Evolutionary conservation across 2,329 filamentous ascomycete genomes (phyloP), one percentile per base, ranked within the genome.

Genomic region (Fusarium albosuccineum): DNA sequence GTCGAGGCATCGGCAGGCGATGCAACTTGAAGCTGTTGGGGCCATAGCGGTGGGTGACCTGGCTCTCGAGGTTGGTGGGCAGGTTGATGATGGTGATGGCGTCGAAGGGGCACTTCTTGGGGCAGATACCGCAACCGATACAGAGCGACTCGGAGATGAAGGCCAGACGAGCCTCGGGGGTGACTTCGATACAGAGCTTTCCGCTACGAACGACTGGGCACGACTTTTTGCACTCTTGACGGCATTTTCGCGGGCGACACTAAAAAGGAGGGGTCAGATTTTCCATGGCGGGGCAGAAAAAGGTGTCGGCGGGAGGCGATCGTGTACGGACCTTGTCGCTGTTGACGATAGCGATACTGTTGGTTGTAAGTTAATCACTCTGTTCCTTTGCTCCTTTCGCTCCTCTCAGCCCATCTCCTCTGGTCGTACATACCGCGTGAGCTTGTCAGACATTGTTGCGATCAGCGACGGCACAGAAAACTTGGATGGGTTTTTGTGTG

Each of bases 11-110:
- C 60, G 97, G 96, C 76, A 98, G 87, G 74, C 97, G 91, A 82
- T 99, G 96, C 71, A 99, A 89, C 87, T 99, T 99, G 89, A 99
- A 99, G 84, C 94, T 97, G 87, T 99, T 99, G 80, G 96, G 95
- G 57, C 95, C 97, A 86, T 99, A 99, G 78, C 96, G 92, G 81
- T 99, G 97, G 73, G 96, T 98, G 77, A 99, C 94, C 81, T 98
- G 92, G 71, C 92, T 97, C 82, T 99, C 96, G 81, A 99, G 91
- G 83, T 99, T 99, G 80, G 96, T 99, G 73, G 97, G 96, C 86
- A 99, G 85, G 85, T 99, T 99, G 93, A 99, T 99, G 81, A 99
- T 99, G 80, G 95, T 97, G 83, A 99, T 99, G 75, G 96, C 96
- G 77, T 94, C 92, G 82, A 99, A 99, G 14, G 96, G 96, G 81